phyloP scores from a whole-genome alignment of 1,284 basidiomycete genomes.

The Omphalotus olearius region DNA sequence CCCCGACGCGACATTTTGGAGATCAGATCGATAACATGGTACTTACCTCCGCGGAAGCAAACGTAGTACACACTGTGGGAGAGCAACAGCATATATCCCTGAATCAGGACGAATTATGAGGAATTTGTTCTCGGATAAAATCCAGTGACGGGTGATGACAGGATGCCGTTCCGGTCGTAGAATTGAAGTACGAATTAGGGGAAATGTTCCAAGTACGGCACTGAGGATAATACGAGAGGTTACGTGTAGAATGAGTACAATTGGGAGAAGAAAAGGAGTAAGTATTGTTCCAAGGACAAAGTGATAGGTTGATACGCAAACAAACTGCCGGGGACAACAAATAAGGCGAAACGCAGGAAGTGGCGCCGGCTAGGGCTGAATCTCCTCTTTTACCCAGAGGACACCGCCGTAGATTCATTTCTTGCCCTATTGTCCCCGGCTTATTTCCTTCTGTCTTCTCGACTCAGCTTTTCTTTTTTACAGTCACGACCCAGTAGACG shows the following conservation, averaged over 20 bases:
- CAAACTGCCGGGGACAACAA: constrained; percentile 2
- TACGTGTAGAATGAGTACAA: neutral
- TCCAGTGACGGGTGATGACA: too few species aligned
- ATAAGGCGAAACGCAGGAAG: constrained; percentile 1
- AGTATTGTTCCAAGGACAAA: neutral
- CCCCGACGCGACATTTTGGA: too few species aligned
- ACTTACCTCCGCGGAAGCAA: too few species aligned
- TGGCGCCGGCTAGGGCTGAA: constrained; percentile 9
- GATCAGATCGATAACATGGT: too few species aligned
- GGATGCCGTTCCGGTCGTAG: too few species aligned
- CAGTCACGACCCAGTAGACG: constrained; percentile 13
- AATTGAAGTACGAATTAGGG: too few species aligned
- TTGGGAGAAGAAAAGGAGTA: neutral
- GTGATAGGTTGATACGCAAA: neutral
- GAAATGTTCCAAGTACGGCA: too few species aligned
- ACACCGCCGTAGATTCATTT: neutral
- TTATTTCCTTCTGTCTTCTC: constrained; percentile 21
- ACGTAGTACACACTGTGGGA: too few species aligned
- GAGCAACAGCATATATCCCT: too few species aligned
- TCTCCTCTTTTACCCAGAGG: constrained; percentile 19
- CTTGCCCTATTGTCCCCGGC: constrained; percentile 15
- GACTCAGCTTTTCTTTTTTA: constrained; percentile 16
- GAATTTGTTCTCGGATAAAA: too few species aligned
- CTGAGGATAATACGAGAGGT: too few species aligned
- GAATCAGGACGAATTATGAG: too few species aligned